These are phyloP conservation scores for Agaricus subrufescens DNA, from an alignment of 768 basidiomycete species.

Conservation along the genomic window DNA sequence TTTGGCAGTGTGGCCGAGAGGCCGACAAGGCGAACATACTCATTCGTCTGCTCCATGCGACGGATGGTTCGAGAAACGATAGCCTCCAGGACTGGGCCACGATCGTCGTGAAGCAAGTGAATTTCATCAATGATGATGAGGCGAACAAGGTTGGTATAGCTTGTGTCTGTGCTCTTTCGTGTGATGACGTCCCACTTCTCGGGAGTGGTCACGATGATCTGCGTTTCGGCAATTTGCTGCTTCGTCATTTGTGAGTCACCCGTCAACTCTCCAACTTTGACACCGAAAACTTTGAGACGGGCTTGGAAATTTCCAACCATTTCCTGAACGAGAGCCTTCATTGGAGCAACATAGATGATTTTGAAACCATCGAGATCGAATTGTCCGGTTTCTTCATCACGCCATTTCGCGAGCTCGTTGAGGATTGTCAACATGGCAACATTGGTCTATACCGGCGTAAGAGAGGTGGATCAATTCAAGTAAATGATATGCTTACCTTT, in stretches of 20 bases:
- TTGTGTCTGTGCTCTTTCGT: conserved; percentile 93
- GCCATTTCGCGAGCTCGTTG: conserved; percentile 83
- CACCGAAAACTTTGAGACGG: conserved; percentile 62
- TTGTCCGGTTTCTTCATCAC: conserved; percentile 72
- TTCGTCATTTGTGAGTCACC: conserved; percentile 99
- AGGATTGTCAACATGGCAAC: conserved; percentile 95
- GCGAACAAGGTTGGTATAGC: conserved; percentile 94
- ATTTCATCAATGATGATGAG: conserved; percentile 99
- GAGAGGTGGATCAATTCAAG: not conserved
- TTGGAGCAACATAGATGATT: conserved; percentile 95
- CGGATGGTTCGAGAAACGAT: conserved; percentile 88
- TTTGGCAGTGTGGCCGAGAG: conserved; percentile 98
- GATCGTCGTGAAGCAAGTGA: conserved; percentile 95
- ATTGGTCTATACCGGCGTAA: conserved; percentile 66
- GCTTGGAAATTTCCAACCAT: conserved; percentile 93
- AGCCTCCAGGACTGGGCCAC: conserved; percentile 93
- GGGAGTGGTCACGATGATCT: conserved; percentile 97
- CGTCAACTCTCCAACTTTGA: conserved; percentile 92
- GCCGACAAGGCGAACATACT: conserved; percentile 92
- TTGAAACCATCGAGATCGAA: conserved; percentile 92
- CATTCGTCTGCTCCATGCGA: conserved; percentile 89
- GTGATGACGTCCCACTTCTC: conserved; percentile 99
- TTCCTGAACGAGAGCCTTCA: conserved; percentile 99
- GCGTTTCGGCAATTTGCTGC: conserved; percentile 92
- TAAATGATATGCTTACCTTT: conserved; percentile 62